Percentiles rank a stretch among this genome's conserved stretches.
These are phyloP conservation scores for Phaeomoniella chlamydospora DNA, from an alignment of 2,329 filamentous ascomycete genomes.

Conservation along the genomic window DNA sequence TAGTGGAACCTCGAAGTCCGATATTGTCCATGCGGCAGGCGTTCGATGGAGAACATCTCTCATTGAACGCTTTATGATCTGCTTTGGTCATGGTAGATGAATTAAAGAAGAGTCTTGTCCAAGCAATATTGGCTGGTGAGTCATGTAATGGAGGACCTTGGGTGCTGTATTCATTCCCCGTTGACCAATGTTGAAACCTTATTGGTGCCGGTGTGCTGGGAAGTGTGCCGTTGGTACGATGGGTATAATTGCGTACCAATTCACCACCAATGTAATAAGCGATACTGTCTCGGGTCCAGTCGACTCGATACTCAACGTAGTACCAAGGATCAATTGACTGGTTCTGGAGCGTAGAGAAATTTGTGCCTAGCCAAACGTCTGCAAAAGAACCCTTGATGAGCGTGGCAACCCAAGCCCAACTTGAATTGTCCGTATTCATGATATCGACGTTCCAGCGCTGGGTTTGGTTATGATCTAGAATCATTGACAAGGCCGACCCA, in stretches of 20 bases:
- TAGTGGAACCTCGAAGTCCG: slow-evolving; percentile 17
- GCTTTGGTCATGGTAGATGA: slow-evolving; percentile 24
- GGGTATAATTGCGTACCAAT: slow-evolving; percentile 17
- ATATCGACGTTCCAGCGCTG: slow-evolving; percentile 27
- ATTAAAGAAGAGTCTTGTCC: slow-evolving; percentile 36
- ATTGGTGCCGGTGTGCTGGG: slow-evolving; percentile 27
- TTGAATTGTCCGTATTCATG: slow-evolving; percentile 26
- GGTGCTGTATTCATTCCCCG: slow-evolving; percentile 28
- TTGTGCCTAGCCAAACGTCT: slow-evolving; percentile 19
- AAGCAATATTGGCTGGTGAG: slow-evolving; percentile 28
- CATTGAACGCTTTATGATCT: slow-evolving; percentile 12
- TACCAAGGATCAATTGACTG: slow-evolving; percentile 22
- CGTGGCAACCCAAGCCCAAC: slow-evolving; percentile 22
- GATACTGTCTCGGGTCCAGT: slow-evolving; percentile 29
- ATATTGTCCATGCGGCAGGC: slow-evolving; percentile 21
- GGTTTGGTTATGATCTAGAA: slow-evolving; percentile 29
- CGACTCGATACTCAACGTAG: slow-evolving; percentile 30
- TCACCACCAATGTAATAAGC: slow-evolving; percentile 27
- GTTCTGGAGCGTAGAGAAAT: slow-evolving; percentile 24
- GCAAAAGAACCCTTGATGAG: slow-evolving; percentile 24
- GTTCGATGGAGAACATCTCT: slow-evolving; percentile 14
- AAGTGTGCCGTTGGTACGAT: slow-evolving; percentile 16
- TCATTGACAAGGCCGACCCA: slow-evolving; percentile 32
- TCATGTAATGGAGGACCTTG: slow-evolving; percentile 26
- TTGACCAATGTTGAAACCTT: slow-evolving; percentile 33